Percentiles rank a stretch among this genome's conserved stretches.
Evolutionary conservation across 371 early-diverging fungal genomes (phyloP).

Genomic region (Umbelopsis sp.): DNA sequence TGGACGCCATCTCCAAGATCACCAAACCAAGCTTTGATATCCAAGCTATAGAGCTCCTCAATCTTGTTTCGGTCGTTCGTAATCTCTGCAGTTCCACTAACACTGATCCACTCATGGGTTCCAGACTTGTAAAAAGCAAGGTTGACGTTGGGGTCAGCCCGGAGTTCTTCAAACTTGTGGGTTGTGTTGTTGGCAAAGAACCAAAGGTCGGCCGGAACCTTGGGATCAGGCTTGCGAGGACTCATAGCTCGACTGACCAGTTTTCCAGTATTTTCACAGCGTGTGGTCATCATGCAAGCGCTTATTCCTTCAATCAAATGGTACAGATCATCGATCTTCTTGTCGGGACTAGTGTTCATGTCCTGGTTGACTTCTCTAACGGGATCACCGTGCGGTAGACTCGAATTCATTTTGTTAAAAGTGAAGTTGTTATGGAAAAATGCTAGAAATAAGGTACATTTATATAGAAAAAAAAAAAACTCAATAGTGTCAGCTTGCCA

Average conservation of each 20-base stretch:
- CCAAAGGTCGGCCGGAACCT: slow-evolving; percentile 39
- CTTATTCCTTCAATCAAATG: slow-evolving; percentile 32
- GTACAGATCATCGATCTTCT: slow-evolving; percentile 40
- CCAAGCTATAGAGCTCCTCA: slow-evolving; percentile 33
- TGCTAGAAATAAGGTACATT: neutral
- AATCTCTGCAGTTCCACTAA: slow-evolving; percentile 44
- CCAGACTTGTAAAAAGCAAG: slow-evolving; percentile 37
- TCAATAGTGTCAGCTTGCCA: neutral
- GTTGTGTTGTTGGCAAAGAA: slow-evolving; percentile 46
- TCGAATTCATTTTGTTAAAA: neutral
- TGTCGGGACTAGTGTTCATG: slow-evolving; percentile 19
- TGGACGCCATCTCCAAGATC: slow-evolving; percentile 48
- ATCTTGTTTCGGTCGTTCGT: slow-evolving; percentile 44
- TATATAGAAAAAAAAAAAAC: neutral
- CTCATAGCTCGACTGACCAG: slow-evolving; percentile 37
- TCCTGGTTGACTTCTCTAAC: slow-evolving; percentile 26
- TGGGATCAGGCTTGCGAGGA: slow-evolving; percentile 29
- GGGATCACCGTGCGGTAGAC: slow-evolving; percentile 18
- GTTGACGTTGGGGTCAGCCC: slow-evolving; percentile 46
- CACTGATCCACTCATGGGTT: slow-evolving; percentile 50
- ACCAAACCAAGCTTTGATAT: slow-evolving; percentile 45
- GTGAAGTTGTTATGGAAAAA: neutral
- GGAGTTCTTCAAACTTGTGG: slow-evolving; percentile 48
- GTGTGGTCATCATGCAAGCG: slow-evolving; percentile 43
- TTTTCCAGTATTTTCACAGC: slow-evolving; percentile 29